These are phyloP conservation scores for Pythium brachiatum DNA, from an alignment of 352 stramenopile genomes.

Conservation along the genomic window DNA sequence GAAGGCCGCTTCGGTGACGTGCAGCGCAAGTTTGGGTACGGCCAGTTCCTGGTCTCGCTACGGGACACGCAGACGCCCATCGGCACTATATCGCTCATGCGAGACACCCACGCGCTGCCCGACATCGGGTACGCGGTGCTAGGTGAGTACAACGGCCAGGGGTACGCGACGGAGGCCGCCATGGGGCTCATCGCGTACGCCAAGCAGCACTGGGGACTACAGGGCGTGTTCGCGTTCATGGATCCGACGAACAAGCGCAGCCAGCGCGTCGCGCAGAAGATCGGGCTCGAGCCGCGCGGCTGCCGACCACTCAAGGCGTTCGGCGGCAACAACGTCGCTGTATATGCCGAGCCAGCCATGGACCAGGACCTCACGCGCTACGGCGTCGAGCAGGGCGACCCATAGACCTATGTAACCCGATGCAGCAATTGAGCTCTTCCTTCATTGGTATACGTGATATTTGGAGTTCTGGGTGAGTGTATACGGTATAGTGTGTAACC, in stretches of 20 bases:
- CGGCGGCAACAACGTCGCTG: slow-evolving; percentile 6
- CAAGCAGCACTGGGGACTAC: slow-evolving; percentile 13
- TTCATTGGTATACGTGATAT: too few species aligned
- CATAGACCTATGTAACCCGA: too few species aligned
- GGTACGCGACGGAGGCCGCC: slow-evolving; percentile 21
- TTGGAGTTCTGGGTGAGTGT: too few species aligned
- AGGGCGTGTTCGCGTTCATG: slow-evolving; percentile 24
- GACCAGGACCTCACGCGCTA: slow-evolving; percentile 16
- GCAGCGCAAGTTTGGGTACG: slow-evolving; percentile 21
- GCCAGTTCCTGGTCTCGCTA: slow-evolving; percentile 23
- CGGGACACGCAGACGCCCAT: slow-evolving; percentile 8
- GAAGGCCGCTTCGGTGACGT: slow-evolving; percentile 13
- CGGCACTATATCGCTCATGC: slow-evolving; percentile 24
- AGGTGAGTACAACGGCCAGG: slow-evolving; percentile 16
- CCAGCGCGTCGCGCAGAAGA: slow-evolving; percentile 22
- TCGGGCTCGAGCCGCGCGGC: slow-evolving; percentile 12
- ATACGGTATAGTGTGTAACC: neutral
- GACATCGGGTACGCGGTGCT: slow-evolving; percentile 23
- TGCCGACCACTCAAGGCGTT: slow-evolving; percentile 8
- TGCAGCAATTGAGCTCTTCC: too few species aligned
- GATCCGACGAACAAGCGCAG: slow-evolving; percentile 9
- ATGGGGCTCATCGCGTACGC: slow-evolving; percentile 14
- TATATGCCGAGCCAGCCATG: slow-evolving; percentile 18
- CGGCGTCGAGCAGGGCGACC: slow-evolving; percentile 2
- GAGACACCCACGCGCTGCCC: slow-evolving; percentile 12